A percentile compares a stretch with the other conserved stretches of the same genome.
phyloP scores from a whole-genome alignment of 805 yeast genomes.

The Barnettozyma populi region DNA sequence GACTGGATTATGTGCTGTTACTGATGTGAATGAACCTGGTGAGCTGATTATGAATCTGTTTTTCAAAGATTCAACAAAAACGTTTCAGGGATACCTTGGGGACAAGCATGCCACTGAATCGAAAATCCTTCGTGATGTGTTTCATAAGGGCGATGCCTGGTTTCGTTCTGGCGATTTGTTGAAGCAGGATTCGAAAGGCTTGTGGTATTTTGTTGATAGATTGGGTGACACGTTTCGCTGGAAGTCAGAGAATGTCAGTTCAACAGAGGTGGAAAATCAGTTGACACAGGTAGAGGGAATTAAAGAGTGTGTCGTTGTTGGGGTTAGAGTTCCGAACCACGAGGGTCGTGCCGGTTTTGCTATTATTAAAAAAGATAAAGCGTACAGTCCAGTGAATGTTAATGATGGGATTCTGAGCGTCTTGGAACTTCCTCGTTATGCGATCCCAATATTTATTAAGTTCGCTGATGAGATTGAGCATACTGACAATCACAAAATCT shows the following conservation, averaged over 20 bases:
- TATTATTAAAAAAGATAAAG: conserved; percentile 50
- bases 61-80: conserved; percentile 56
- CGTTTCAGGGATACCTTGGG: conserved; percentile 88
- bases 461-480: conserved; percentile 55
- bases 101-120: conserved; percentile 74
- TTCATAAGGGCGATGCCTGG: conserved; percentile 86
- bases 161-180: conserved; percentile 84
- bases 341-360: conserved; percentile 96
- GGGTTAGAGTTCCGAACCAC: conserved; percentile 75
- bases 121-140: conserved; percentile 69
- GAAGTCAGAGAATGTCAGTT: conserved; percentile 93
- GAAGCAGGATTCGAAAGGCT: conserved; percentile 58
- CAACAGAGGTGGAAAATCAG: conserved; percentile 87
- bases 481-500: conserved; percentile 79
- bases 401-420: conserved; percentile 34
- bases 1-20: conserved; percentile 54
- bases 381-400: conserved; percentile 23
- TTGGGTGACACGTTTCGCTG: conserved; percentile 94
- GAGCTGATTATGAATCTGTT: conserved; percentile 77
- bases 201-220: conserved; percentile 82
- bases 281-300: conserved; percentile 36
- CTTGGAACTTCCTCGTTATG: conserved; percentile 69
- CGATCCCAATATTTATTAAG: conserved; percentile 78
- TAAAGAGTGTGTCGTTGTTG: conserved; percentile 79
- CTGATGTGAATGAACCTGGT: conserved; percentile 67